Percentiles rank a stretch among this genome's conserved stretches.
Evolutionary conservation across 1,284 basidiomycete genomes (phyloP).

Genomic region (Prillingera fragicola): DNA sequence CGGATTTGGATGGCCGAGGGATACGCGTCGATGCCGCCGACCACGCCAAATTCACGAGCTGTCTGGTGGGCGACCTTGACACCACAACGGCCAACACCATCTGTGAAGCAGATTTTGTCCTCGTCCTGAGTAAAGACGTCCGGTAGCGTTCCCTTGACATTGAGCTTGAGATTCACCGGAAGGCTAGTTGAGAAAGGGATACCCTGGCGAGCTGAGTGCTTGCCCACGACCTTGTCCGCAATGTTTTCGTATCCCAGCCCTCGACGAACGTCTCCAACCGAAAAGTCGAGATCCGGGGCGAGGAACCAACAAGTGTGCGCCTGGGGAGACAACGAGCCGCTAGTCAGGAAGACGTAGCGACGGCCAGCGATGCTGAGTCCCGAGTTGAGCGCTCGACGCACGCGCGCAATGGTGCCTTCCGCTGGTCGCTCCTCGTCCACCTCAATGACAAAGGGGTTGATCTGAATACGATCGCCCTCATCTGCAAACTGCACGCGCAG

Average conservation of each 20-base stretch:
- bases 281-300: slow-evolving; percentile 15
- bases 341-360: slow-evolving; percentile 23
- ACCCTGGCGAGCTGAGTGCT: slow-evolving; percentile 17
- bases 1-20: slow-evolving; percentile 31
- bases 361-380: slow-evolving; percentile 23
- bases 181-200: slow-evolving; percentile 20
- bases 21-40: slow-evolving; percentile 3
- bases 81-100: slow-evolving; percentile 27
- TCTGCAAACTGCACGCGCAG: slow-evolving; percentile 31
- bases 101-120: slow-evolving; percentile 15
- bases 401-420: slow-evolving; percentile 22
- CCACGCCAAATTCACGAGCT: slow-evolving; percentile 16
- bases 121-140: slow-evolving; percentile 11
- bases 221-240: slow-evolving; percentile 20
- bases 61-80: slow-evolving; percentile 16
- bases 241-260: slow-evolving; percentile 18
- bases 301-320: slow-evolving; percentile 29
- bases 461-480: slow-evolving; percentile 22
- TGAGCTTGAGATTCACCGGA: slow-evolving; percentile 9
- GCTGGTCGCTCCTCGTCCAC: slow-evolving; percentile 16
- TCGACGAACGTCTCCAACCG: slow-evolving; percentile 5
- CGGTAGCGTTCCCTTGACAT: slow-evolving; percentile 4
- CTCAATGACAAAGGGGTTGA: slow-evolving; percentile 17
- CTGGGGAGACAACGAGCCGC: slow-evolving; percentile 5
- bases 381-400: slow-evolving; percentile 20